A percentile compares a stretch with the other conserved stretches of the same genome.
phyloP scores from a whole-genome alignment of 352 stramenopile genomes.

The Globisporangium rhizosaccharum region DNA sequence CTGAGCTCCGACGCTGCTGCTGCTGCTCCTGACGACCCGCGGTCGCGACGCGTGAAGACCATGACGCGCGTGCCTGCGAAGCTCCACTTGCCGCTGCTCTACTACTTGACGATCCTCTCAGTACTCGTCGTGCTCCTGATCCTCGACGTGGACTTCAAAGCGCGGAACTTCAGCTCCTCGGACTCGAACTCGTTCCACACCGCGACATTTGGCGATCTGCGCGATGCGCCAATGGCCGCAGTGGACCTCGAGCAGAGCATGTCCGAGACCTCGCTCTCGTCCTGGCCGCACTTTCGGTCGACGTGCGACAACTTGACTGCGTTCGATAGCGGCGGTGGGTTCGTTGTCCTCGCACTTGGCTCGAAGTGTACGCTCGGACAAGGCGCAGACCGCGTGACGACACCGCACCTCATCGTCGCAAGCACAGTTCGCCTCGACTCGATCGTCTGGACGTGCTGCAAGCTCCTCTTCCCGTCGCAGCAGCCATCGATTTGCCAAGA shows the following conservation, averaged over 20 bases:
- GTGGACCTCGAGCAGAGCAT: background rate
- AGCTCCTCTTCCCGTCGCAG: conserved; percentile 16
- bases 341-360: conserved; percentile 15
- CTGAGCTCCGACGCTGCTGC: background rate
- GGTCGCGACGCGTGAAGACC: background rate
- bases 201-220: conserved; percentile 1
- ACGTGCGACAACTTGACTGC: conserved; percentile 13
- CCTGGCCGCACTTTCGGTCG: conserved; percentile 17
- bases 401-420: conserved; percentile 15
- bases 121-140: conserved; percentile 6
- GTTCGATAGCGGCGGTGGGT: conserved; percentile 14
- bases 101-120: conserved; percentile 1
- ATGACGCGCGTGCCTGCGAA: background rate
- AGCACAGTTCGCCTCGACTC: conserved; percentile 16
- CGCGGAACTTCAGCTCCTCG: background rate
- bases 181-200: conserved; percentile 10
- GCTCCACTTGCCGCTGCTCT: conserved; percentile 6
- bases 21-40: background rate
- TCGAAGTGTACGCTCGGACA: conserved; percentile 15
- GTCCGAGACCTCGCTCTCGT: conserved; percentile 5
- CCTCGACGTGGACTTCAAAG: conserved; percentile 12
- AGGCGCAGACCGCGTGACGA: background rate
- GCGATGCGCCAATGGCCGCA: conserved; percentile 2
- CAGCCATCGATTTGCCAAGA: conserved; percentile 18
- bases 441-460: conserved; percentile 21